Conservation (phyloP, 768 basidiomycete genomes). For the Mycena maculata region DNA sequence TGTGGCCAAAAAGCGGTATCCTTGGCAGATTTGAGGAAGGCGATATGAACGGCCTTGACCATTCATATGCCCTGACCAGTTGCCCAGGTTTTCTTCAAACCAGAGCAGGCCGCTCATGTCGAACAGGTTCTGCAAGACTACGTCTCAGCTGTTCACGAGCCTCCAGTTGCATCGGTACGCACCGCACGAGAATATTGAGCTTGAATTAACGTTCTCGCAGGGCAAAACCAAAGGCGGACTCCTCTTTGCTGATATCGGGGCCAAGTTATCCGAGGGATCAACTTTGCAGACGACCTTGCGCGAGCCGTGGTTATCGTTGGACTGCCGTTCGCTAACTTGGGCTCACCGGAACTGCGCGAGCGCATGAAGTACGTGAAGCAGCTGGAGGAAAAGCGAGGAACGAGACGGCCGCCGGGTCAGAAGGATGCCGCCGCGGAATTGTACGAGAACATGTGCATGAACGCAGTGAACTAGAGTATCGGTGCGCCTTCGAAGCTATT, state of each 20-base stretch:
- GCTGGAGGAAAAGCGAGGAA: conserved; percentile 58
- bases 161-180: conserved; percentile 5
- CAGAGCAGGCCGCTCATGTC: conserved; percentile 75
- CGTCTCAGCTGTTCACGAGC: conserved; percentile 56
- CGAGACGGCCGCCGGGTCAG: conserved; percentile 48
- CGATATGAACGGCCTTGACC: neutral
- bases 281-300: conserved; percentile 83
- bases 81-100: conserved; percentile 88
- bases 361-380: conserved; percentile 89
- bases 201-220: conserved; percentile 24
- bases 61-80: conserved; percentile 11
- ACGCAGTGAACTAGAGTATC: conserved; percentile 96
- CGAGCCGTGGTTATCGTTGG: conserved; percentile 90
- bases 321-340: conserved; percentile 92
- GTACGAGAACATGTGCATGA: conserved; percentile 93
- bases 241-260: conserved; percentile 94
- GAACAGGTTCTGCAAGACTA: conserved; percentile 84
- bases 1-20: conserved; percentile 74
- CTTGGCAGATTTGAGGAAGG: conserved; percentile 69
- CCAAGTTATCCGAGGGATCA: conserved; percentile 96
- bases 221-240: conserved; percentile 72
- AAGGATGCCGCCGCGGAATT: conserved; percentile 84
- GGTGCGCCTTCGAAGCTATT: conserved; percentile 60
- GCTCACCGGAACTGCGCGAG: conserved; percentile 91
- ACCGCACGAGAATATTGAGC: neutral